These are phyloP conservation scores for Thalassiosira hispida DNA, from an alignment of 352 stramenopile species.

Conservation along the genomic window DNA sequence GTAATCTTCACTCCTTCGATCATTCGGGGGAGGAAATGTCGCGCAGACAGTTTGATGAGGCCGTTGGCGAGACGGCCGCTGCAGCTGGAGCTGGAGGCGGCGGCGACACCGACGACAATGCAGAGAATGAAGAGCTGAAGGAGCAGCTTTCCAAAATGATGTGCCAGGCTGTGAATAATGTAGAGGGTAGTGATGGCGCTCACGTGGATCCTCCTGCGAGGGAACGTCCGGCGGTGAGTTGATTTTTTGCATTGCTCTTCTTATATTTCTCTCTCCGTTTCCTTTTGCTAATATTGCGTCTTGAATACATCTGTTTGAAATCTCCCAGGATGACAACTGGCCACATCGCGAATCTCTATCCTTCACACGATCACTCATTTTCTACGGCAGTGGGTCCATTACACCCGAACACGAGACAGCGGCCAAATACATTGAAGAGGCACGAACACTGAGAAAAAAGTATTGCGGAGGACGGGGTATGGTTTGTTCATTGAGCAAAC, in stretches of 20 bases:
- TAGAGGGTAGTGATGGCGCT: conserved; percentile 9
- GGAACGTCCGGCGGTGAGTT: conserved; percentile 58
- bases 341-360: conserved; percentile 78
- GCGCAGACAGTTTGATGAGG: conserved; percentile 1
- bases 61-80: neutral
- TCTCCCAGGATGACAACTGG: conserved; percentile 59
- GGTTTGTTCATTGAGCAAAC: conserved; percentile 20
- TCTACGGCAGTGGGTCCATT: conserved; percentile 81
- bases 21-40: conserved; percentile 10
- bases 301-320: too few relatives aligned
- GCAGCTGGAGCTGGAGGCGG: neutral
- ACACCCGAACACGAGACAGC: conserved; percentile 78
- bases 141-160: neutral
- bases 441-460: conserved; percentile 75
- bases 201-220: conserved; percentile 68
- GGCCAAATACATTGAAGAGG: conserved; percentile 71
- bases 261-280: neutral
- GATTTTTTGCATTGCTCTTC: neutral
- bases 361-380: conserved; percentile 83
- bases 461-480: conserved; percentile 65
- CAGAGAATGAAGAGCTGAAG: neutral
- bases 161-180: neutral
- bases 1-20: conserved; percentile 13
- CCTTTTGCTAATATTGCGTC: too few relatives aligned
- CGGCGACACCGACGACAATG: neutral